A percentile compares a stretch with the other conserved stretches of the same genome.
phyloP scores from a whole-genome alignment of 192 early-diverging fungal genomes.

The Umbelopsis sp. region DNA sequence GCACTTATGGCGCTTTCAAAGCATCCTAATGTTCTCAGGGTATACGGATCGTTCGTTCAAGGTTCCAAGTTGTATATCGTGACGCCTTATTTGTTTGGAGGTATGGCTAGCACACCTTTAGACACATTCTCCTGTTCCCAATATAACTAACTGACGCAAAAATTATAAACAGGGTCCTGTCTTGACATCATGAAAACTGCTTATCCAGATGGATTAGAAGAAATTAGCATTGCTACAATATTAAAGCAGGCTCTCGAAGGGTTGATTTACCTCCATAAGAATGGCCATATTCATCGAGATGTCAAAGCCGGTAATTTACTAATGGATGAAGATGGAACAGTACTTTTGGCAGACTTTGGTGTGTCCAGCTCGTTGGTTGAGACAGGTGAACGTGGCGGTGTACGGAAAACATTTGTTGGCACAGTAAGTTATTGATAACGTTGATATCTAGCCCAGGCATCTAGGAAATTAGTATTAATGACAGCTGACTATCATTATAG shows the following conservation, averaged over 20 bases:
- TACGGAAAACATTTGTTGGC: slow-evolving; percentile 73
- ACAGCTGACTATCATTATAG: slow-evolving; percentile 17
- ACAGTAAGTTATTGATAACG: slow-evolving; percentile 46
- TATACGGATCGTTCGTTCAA: slow-evolving; percentile 82
- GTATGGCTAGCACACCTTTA: slow-evolving; percentile 32
- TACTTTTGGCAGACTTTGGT: slow-evolving; percentile 69
- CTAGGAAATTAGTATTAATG: neutral
- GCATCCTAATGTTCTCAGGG: slow-evolving; percentile 81
- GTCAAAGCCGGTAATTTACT: slow-evolving; percentile 74
- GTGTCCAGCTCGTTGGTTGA: slow-evolving; percentile 70
- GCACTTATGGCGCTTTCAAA: slow-evolving; percentile 87
- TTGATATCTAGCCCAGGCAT: neutral
- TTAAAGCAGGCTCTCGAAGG: slow-evolving; percentile 75
- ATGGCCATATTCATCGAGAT: slow-evolving; percentile 72
- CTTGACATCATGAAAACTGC: slow-evolving; percentile 91
- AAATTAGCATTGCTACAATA: slow-evolving; percentile 76
- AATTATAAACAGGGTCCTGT: slow-evolving; percentile 61
- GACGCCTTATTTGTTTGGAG: slow-evolving; percentile 77
- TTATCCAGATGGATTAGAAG: slow-evolving; percentile 82
- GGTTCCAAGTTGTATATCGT: slow-evolving; percentile 81
- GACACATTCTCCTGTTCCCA: neutral
- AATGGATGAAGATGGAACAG: slow-evolving; percentile 66
- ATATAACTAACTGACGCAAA: neutral
- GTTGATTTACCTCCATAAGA: slow-evolving; percentile 65
- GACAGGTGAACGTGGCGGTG: slow-evolving; percentile 59